Evolutionary conservation across 768 basidiomycete species (phyloP), one percentile per base, ranked within the genome.

Genomic region (Leccinum fibrillosum): DNA sequence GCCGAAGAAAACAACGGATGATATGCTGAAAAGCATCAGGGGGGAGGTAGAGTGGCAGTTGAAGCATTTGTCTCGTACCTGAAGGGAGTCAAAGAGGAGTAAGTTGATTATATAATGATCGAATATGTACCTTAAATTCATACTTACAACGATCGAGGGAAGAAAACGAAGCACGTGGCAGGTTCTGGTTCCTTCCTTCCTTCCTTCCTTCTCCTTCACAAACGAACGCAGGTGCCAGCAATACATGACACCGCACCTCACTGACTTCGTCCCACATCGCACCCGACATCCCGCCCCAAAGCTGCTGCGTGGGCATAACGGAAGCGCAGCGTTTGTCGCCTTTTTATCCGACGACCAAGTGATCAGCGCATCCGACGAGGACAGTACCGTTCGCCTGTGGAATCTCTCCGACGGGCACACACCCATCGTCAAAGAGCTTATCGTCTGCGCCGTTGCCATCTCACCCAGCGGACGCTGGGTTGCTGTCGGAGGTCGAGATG

Each of bases 1-100:
- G 44, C 69, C 72, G 5, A 74, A 64, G 45, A 17, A 78, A 54
- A 74, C 74, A 0, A 52, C 58, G 0, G 64, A 69, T 6, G 70
- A 71, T 19, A 9, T 73, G 30, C 39, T 63, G 39, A 58, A 54
- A 28, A 61, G 66, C 50, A 30, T 71, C 15, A 59, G 28, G 53
- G 54, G 12, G 12, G 68, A 71, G 26, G 64, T 64, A 7, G 60
- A 73, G 48, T 57, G 48, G 56, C 54, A 69, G 25, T 45, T 71
- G 51, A 53, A 59, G 28, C 30, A 32, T 44, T 37, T 15, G 6
- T 37, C 35, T 37, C 13, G 35, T 37, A 37, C 35, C 13, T 37
- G 35, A 37, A 15, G 26, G 34, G 34, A 35, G 35, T 35, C 35
- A 35, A 35, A 35, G 13, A 15, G 5, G 32, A 34, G 34, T 34